Base-by-base conservation (phyloP, 768 basidiomycete genomes). In the Boletellus emodensis region DNA sequence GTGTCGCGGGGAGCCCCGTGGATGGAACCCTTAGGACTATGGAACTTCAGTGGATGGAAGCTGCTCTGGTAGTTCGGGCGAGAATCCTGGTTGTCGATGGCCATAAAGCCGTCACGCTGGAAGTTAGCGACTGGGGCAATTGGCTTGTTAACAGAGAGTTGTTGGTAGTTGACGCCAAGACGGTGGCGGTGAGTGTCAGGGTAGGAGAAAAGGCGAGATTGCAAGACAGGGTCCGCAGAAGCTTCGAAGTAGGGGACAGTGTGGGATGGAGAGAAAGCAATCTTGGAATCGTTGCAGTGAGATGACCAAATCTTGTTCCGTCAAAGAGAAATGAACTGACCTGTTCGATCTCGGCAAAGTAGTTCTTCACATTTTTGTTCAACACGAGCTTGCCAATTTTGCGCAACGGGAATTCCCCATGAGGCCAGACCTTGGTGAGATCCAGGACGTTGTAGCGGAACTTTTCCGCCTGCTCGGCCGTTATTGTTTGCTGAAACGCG, bases 321-420 rank as follows among this genome's bases (percentile, higher is more conserved):
- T 56, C 65, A 63, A 55, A 62, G 59, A 67, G 54, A 69, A 67
- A 55, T 58, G 15, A 64, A 53, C 76, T 57, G 33, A 89, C 87
- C 75, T 97, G 93, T 69, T 98, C 94, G 40, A 94, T 85, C 73
- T 97, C 94, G 44, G 92, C 85, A 52, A 96, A 96, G 80, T 92
- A 96, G 74, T 92, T 91, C 65, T 85, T 74, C 17, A 78, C 75
- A 63, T 88, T 87, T 70, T 87, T 78, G 67, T 90, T 79, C 55
- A 90, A 78, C 18, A 89, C 86, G 49, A 96, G 73, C 66, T 85
- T 92, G 61, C 94, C 94, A 57, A 97, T 71, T 37, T 83, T 85
- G 57, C 92, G 85, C 56, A 96, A 77, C n/a, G 94, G 95, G 72
- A 78, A 93, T 9, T 93, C 80, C 44, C 71, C 70, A 66, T 98